These are phyloP conservation scores for Pichia sp. DNA, from an alignment of 1,139 yeast species.

Conservation along the genomic window DNA sequence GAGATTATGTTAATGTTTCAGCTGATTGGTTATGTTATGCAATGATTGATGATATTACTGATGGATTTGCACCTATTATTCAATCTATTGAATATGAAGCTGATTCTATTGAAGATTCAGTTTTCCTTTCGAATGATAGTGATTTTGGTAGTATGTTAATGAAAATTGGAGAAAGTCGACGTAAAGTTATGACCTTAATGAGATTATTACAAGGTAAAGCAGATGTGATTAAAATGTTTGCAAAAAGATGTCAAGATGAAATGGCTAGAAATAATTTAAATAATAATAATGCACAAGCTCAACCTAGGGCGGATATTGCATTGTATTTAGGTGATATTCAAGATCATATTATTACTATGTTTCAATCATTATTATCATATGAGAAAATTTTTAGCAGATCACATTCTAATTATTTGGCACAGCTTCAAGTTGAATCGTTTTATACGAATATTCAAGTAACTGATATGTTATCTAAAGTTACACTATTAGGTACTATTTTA, in stretches of 20 bases:
- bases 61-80: conserved; percentile 87
- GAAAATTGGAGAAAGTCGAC: conserved; percentile 81
- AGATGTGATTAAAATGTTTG: conserved; percentile 95
- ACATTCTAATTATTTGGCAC: conserved; percentile 89
- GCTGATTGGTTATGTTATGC: conserved; percentile 96
- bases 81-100: conserved; percentile 86
- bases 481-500: conserved; percentile 82
- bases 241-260: conserved; percentile 87
- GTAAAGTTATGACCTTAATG: conserved; percentile 89
- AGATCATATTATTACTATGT: conserved; percentile 96
- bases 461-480: conserved; percentile 80
- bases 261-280: conserved; percentile 20
- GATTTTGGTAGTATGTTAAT: conserved; percentile 71
- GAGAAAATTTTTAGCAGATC: conserved; percentile 91
- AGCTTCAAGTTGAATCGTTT: conserved; percentile 86
- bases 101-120: conserved; percentile 85
- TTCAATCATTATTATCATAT: conserved; percentile 79
- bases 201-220: conserved; percentile 90
- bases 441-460: conserved; percentile 80
- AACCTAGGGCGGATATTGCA: conserved; percentile 78
- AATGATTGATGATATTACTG: conserved; percentile 87
- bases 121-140: conserved; percentile 52
- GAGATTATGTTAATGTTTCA: conserved; percentile 80
- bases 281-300: conserved; percentile 32
- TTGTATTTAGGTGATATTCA: conserved; percentile 93